Evolutionary conservation across 495 filamentous ascomycete genomes (phyloP).

Genomic region (Trypethelium eluteriae): DNA sequence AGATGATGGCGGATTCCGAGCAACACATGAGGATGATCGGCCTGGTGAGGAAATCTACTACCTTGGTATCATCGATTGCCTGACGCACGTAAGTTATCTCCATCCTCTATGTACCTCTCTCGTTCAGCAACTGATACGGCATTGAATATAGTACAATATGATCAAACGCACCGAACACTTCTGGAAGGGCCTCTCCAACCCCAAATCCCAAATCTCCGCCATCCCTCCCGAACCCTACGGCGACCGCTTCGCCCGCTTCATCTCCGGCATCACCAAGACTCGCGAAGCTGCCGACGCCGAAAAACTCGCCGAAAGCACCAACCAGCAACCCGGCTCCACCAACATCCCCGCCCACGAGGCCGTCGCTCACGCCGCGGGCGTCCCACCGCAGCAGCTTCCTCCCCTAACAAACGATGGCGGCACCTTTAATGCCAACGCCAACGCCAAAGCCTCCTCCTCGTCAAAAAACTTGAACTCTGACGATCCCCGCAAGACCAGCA

Average conservation of each 20-base stretch:
- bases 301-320: slow-evolving; percentile 31
- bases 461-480: slow-evolving; percentile 10
- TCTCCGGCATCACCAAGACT: slow-evolving; percentile 81
- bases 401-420: neutral
- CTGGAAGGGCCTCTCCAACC: slow-evolving; percentile 79
- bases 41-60: slow-evolving; percentile 94
- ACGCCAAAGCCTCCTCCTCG: neutral
- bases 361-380: slow-evolving; percentile 19
- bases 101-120: neutral
- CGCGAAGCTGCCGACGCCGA: slow-evolving; percentile 65
- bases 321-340: neutral
- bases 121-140: slow-evolving; percentile 20
- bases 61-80: slow-evolving; percentile 92
- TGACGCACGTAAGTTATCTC: slow-evolving; percentile 73
- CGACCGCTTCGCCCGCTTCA: slow-evolving; percentile 89
- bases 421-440: neutral
- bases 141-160: slow-evolving; percentile 61
- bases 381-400: neutral
- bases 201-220: slow-evolving; percentile 80
- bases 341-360: neutral
- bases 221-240: slow-evolving; percentile 89
- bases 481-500: slow-evolving; percentile 32
- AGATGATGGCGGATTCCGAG: slow-evolving; percentile 88
- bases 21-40: slow-evolving; percentile 81
- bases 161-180: slow-evolving; percentile 87